Conservation (phyloP, 106 monocot species). For the Chionographis japonica region DNA sequence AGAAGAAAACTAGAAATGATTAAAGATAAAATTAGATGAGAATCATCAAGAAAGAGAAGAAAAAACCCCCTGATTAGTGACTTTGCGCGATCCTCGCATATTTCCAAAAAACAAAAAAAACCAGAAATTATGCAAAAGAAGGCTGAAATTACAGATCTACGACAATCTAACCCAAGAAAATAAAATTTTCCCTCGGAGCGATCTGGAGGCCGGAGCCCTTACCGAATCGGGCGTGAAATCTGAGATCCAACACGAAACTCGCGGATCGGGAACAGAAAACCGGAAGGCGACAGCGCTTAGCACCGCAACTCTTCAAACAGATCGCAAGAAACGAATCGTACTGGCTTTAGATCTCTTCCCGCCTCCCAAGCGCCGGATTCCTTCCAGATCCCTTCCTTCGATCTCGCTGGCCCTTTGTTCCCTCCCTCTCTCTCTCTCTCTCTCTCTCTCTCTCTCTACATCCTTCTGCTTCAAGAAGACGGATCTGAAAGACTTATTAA, state of each 20-base stretch:
- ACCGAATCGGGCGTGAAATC: neutral
- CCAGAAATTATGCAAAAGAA: neutral
- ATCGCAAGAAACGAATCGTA: neutral
- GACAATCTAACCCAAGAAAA: neutral
- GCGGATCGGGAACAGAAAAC: neutral
- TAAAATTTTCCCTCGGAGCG: neutral
- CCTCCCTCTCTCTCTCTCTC: neutral
- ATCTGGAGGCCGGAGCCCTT: neutral
- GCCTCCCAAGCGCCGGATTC: neutral
- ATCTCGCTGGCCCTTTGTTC: neutral
- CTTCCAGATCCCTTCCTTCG: neutral
- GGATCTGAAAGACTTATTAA: conserved; percentile 4
- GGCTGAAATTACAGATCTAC: neutral
- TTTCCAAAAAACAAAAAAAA: neutral
- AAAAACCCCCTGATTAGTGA: neutral
- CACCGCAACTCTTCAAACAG: neutral
- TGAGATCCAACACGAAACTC: no score
- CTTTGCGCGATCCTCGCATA: neutral
- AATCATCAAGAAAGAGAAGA: no score
- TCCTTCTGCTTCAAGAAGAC: neutral
- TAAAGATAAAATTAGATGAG: no score
- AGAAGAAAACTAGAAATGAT: no score
- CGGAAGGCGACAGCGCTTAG: no score
- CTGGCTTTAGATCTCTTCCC: no score
- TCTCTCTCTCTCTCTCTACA: neutral